These are phyloP conservation scores for Acacia crassicarpa DNA, from an alignment of 306 rosid genomes.

Conservation along the genomic window DNA sequence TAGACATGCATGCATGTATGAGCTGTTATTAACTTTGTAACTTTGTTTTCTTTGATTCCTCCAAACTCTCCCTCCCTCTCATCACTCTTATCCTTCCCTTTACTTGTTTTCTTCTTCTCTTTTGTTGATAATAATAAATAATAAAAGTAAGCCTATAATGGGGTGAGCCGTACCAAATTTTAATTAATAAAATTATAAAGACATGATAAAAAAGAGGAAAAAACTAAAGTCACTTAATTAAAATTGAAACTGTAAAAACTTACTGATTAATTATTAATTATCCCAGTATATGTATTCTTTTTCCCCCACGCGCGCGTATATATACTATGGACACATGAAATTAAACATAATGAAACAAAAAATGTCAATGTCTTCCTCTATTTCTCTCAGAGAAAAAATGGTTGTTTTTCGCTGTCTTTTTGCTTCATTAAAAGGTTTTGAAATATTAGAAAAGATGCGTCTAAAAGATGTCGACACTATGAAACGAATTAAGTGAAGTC, in stretches of 20 bases:
- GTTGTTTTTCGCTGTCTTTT: not conserved
- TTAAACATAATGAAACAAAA: not conserved
- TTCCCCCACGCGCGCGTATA: no score
- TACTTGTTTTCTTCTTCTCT: not conserved
- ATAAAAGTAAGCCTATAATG: no score
- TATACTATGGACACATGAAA: not conserved
- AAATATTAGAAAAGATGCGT: not conserved
- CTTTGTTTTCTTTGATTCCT: conserved; percentile 15
- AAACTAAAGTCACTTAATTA: no score
- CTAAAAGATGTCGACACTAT: not conserved
- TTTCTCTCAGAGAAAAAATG: not conserved
- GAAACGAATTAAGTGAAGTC: not conserved
- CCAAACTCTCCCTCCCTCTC: not conserved
- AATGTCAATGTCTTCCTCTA: not conserved
- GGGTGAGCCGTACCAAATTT: not conserved
- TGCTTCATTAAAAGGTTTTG: not conserved
- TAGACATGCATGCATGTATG: not conserved
- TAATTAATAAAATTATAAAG: not conserved
- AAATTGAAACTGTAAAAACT: no score
- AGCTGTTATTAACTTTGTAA: conserved; percentile 22
- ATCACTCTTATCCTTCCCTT: not conserved
- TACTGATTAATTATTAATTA: no score
- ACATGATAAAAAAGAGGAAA: no score
- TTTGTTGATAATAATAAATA: not conserved
- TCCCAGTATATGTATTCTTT: no score